phyloP scores from a whole-genome alignment of 306 rosid species.

The Vachellia collinsii region DNA sequence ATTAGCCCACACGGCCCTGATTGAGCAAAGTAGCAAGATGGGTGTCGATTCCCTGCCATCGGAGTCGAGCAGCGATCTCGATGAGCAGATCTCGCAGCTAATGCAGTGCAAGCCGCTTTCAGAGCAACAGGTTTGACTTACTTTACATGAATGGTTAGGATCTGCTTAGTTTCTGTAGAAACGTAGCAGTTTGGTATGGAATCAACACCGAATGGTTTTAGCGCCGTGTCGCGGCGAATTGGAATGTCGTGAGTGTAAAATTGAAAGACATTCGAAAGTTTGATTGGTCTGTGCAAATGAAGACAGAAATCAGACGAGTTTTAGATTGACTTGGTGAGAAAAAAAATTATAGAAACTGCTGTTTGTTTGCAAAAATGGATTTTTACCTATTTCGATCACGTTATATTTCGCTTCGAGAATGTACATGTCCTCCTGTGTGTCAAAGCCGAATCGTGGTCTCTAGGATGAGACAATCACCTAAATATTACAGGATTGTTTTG shows the following conservation, averaged over 20 bases:
- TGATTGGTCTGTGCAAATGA: conserved; percentile 28
- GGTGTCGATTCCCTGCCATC: conserved; percentile 66
- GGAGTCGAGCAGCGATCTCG: conserved; percentile 65
- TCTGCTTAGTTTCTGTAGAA: conserved; percentile 18
- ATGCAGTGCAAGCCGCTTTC: conserved; percentile 99
- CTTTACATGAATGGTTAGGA: conserved; percentile 17
- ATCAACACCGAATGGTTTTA: conserved; percentile 25
- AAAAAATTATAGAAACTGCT: background rate
- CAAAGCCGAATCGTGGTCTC: conserved; percentile 4
- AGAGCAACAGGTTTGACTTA: conserved; percentile 77
- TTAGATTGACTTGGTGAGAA: background rate
- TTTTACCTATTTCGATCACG: background rate
- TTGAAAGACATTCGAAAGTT: background rate
- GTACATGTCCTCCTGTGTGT: background rate
- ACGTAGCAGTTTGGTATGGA: background rate
- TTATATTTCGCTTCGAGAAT: background rate
- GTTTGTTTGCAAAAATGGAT: background rate
- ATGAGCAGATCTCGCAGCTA: conserved; percentile 99
- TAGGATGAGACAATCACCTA: background rate
- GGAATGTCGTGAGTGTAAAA: background rate
- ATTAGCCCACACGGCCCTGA: conserved; percentile 4
- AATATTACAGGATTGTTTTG: conserved; percentile 4
- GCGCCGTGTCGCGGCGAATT: background rate
- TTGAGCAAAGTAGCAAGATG: conserved; percentile 52
- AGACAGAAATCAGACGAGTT: conserved; percentile 16